Percentiles rank a stretch among this genome's conserved stretches.
These are phyloP conservation scores for Populus tomentosa DNA, from an alignment of 441 rosid genomes.

Conservation along the genomic window DNA sequence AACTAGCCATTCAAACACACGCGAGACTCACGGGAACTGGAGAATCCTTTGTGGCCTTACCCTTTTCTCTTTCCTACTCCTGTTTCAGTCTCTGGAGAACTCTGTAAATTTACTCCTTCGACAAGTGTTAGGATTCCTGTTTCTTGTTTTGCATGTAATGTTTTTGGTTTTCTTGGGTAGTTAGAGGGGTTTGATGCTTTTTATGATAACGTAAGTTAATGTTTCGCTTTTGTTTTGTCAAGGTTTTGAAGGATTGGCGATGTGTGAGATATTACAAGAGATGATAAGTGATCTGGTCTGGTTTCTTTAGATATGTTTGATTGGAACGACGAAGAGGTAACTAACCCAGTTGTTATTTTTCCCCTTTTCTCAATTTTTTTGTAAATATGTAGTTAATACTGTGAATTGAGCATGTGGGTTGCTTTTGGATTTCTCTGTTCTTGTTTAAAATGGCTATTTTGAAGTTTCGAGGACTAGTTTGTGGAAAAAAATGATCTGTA, in stretches of 20 bases:
- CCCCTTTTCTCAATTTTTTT: background rate
- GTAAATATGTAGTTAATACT: background rate
- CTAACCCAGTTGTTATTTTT: background rate
- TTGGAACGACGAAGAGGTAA: constrained; percentile 99
- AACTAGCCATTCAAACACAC: constrained; percentile 28
- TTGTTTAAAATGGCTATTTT: background rate
- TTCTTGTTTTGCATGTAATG: background rate
- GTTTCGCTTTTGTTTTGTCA: background rate
- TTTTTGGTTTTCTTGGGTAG: background rate
- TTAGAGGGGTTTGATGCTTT: background rate
- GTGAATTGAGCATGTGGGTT: background rate
- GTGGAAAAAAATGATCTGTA: background rate
- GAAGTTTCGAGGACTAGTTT: background rate
- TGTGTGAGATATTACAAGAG: constrained; percentile 41
- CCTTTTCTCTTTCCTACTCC: background rate
- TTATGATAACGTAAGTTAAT: background rate
- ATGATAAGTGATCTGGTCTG: constrained; percentile 26
- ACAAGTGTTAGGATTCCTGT: background rate
- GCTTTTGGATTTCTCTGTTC: background rate
- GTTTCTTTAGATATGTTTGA: constrained; percentile 76
- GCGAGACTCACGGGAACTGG: constrained; percentile 26
- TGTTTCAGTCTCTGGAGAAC: background rate
- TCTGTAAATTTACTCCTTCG: background rate
- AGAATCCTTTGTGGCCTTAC: constrained; percentile 15
- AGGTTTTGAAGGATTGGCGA: constrained; percentile 37